Evolutionary conservation across 768 basidiomycete species (phyloP), one percentile per base, ranked within the genome.

Genomic region (Clitopilus passeckerianus): DNA sequence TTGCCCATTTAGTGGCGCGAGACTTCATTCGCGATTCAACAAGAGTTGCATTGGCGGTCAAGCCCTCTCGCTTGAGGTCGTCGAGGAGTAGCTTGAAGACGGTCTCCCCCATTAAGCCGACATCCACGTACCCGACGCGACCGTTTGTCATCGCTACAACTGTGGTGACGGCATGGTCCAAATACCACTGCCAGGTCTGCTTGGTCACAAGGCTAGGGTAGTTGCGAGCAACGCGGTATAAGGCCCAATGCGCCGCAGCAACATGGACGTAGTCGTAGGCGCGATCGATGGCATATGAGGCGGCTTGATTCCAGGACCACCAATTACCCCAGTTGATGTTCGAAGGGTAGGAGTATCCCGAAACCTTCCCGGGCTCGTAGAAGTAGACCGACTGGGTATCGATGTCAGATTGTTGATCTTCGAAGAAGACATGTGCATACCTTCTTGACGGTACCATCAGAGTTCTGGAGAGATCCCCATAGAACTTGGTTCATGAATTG

Each of bases 31-130:
- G 73, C 34, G 68, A 72, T 64, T 82, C 72, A 6, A 84, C 70
- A 6, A 80, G 65, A 1, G 75, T 80, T 5, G 78, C 80, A 63
- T 83, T 81, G 5, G 73, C 67, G 15, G 74, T 76, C 55, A 82
- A 64, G 4, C 82, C 82, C 60, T 85, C 83, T 7, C 81, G 70
- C 64, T 78, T 77, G 55, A 85, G 66, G 63, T 85, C 83, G 55
- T 79, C 71, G 27, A 85, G 67, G 20, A 84, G 65, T 22, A 75
- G 70, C 3, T 75, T 68, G 44, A 80, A 70, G 34, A 84, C 82
- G 0, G 83, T 84, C 68, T 85, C 83, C 27, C 81, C 82, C 83
- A 85, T 85, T 20, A 84, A 68, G 1, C 82, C 82, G 59, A 75
- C 80, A 37, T 70, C 65, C 0, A 71, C 74, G 63, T 74, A 83